phyloP scores from a whole-genome alignment of 2,329 filamentous ascomycete genomes.

The Colletotrichum sp. region DNA sequence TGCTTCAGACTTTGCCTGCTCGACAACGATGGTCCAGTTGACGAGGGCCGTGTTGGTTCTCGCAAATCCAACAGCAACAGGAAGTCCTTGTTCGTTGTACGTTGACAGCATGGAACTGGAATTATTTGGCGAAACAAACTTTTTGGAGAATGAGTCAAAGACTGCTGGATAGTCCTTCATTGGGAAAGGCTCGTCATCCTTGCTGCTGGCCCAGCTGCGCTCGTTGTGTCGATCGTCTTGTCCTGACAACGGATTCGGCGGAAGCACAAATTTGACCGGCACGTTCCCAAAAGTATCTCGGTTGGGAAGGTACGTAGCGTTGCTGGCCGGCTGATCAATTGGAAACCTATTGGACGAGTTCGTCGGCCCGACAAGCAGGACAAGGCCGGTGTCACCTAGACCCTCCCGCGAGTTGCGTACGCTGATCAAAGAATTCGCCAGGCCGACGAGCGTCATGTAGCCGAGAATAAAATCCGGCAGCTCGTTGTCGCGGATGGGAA shows the following conservation, averaged over 20 bases:
- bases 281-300: conserved; percentile 43
- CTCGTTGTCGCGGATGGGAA: conserved; percentile 76
- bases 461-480: conserved; percentile 71
- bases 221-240: conserved; percentile 53
- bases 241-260: conserved; percentile 48
- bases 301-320: conserved; percentile 46
- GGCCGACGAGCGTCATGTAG: conserved; percentile 82
- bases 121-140: conserved; percentile 62
- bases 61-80: conserved; percentile 83
- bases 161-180: conserved; percentile 69
- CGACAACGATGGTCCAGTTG: conserved; percentile 84
- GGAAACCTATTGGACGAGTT: conserved; percentile 70
- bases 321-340: conserved; percentile 46
- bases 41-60: conserved; percentile 71
- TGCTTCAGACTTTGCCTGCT: conserved; percentile 76
- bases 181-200: conserved; percentile 55
- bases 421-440: conserved; percentile 67
- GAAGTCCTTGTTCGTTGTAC: conserved; percentile 71
- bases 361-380: conserved; percentile 73
- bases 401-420: conserved; percentile 71
- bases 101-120: conserved; percentile 73
- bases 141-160: conserved; percentile 60
- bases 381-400: conserved; percentile 71
- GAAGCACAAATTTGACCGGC: conserved; percentile 64
- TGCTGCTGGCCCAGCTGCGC: conserved; percentile 46